Conservation (phyloP, 2,329 filamentous ascomycete genomes). For the Ascochyta clinopodiicola region DNA sequence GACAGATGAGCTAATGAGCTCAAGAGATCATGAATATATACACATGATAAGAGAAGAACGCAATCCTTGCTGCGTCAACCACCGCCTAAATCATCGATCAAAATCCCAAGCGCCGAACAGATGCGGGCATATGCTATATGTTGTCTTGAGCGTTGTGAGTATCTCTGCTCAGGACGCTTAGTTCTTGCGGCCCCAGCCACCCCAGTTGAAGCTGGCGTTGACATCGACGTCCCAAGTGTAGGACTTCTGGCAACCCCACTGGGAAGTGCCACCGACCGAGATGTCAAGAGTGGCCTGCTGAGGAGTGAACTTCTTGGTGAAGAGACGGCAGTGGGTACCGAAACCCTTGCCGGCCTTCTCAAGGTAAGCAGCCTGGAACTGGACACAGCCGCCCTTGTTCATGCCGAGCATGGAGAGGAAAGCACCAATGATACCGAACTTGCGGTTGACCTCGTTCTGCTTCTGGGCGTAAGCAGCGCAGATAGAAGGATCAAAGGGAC, state of each 20-base stretch:
- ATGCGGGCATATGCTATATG: not conserved
- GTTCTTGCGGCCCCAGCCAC: slow-evolving; percentile 17
- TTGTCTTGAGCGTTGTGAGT: not conserved
- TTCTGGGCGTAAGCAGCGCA: slow-evolving; percentile 33
- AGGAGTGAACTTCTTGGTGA: slow-evolving; percentile 31
- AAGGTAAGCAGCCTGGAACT: slow-evolving; percentile 35
- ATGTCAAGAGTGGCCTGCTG: slow-evolving; percentile 29
- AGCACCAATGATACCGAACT: slow-evolving; percentile 19
- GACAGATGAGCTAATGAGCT: slow-evolving; percentile 14
- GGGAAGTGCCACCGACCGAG: slow-evolving; percentile 14
- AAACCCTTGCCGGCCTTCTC: slow-evolving; percentile 31
- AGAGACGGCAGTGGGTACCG: slow-evolving; percentile 37
- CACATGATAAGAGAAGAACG: slow-evolving; percentile 12
- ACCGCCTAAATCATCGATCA: not conserved
- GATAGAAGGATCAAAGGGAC: slow-evolving; percentile 33
- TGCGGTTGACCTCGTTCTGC: slow-evolving; percentile 33
- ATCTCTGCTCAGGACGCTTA: slow-evolving; percentile 3
- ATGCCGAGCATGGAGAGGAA: slow-evolving; percentile 24
- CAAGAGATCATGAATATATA: slow-evolving; percentile 18
- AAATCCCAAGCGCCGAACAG: slow-evolving; percentile 7
- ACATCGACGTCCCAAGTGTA: slow-evolving; percentile 32
- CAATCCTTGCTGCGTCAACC: not conserved
- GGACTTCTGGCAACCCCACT: slow-evolving; percentile 34
- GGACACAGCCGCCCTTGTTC: slow-evolving; percentile 31
- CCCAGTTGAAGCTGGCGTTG: slow-evolving; percentile 32